Evolutionary conservation across 2,329 filamentous ascomycete species (phyloP).

Genomic region (Sporothrix brasiliensis): DNA sequence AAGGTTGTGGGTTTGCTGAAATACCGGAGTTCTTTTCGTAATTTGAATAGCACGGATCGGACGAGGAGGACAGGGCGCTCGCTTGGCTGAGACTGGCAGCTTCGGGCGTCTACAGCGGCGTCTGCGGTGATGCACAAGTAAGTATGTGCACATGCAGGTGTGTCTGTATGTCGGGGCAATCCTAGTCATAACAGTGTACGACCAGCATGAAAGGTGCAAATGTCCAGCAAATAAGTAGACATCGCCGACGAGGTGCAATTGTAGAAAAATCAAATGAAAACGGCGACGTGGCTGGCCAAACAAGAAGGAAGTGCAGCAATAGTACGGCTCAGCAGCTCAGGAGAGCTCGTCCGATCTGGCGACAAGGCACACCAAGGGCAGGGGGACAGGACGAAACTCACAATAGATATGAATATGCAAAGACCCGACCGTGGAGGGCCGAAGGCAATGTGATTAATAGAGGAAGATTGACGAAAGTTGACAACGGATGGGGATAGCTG

Average conservation of each 20-base stretch:
- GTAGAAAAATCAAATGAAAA: not conserved
- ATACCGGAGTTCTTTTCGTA: not conserved
- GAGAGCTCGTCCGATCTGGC: not conserved
- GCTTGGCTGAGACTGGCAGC: not conserved
- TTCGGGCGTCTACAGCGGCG: not conserved
- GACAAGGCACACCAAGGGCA: not conserved
- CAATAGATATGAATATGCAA: not conserved
- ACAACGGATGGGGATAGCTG: constrained; percentile 2
- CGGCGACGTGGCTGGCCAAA: not conserved
- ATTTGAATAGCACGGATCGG: too few relatives aligned
- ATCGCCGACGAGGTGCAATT: not conserved
- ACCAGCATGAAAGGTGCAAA: not conserved
- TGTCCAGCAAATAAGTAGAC: not conserved
- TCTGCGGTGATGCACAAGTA: constrained; percentile 6
- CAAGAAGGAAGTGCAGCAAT: not conserved
- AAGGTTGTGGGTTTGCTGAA: not conserved
- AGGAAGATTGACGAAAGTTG: not conserved
- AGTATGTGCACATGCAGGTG: not conserved
- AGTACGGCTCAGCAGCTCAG: not conserved
- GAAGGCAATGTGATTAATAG: not conserved
- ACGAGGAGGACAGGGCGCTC: not conserved
- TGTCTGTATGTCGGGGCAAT: not conserved
- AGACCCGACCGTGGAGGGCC: not conserved
- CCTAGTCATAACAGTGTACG: not conserved
- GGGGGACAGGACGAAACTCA: constrained; percentile 7